Evolutionary conservation across 805 yeast genomes (phyloP), one percentile per base, ranked within the genome.

Genomic region (Spathaspora sp.): DNA sequence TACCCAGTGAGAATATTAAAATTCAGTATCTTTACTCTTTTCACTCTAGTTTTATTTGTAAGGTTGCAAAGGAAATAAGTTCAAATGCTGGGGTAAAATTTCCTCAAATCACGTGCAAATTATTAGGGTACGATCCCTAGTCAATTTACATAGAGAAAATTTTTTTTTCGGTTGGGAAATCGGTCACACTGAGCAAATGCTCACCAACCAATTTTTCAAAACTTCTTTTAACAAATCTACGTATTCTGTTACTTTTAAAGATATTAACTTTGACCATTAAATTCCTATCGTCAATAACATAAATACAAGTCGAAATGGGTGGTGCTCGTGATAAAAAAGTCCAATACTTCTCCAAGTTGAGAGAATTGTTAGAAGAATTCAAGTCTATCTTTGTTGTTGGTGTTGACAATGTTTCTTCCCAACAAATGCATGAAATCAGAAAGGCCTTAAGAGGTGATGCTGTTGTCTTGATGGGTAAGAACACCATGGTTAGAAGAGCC

Each of bases 401-500:
- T 80, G 97, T 94, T 68, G 99, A 94, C 83, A 94, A 94, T 85
- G 99, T 94, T 75, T 89, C 98, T 64, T 94, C 99, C 67, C 99
- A 94, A 85, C 99, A 94, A 83, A 92, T 94, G 97, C 99, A 94
- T 83, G 96, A 94, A 85, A 85, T 91, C 83, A 91, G 99, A 88
- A 91, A 88, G 85, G 79, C 90, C 62, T 86, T 94, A 72, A 91
- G 99, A 83, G 89, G 90, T 65, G 87, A 85, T 57, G 99, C 94
- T 71, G 94, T 89, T 65, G 92, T 94, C 65, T 82, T 94, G 72
- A 94, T 94, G 99, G 99, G 99, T 83, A 94, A 94, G 89, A 94
- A 94, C 97, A 94, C 99, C 85, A 93, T 94, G 98, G 97, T 94
- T 65, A 90, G 99, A 84, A 91, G 98, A 82, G 99, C 99, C 74